These are phyloP conservation scores for Xylaria sp. DNA, from an alignment of 2,329 filamentous ascomycete genomes.

Conservation along the genomic window DNA sequence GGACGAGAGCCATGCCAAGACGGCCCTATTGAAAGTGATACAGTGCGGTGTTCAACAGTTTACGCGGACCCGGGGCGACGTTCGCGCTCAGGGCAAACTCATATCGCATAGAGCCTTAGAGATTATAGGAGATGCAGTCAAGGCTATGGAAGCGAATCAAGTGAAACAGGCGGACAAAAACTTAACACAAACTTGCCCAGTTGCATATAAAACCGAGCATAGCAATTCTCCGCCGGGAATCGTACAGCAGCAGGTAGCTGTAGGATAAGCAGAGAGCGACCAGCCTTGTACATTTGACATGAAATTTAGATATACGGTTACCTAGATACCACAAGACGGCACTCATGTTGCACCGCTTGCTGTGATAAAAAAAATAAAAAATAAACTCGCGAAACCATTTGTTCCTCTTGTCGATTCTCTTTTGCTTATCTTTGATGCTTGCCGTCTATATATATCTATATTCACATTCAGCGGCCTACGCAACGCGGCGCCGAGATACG, in stretches of 20 bases:
- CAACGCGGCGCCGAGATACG: too few relatives aligned
- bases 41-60: slow-evolving; percentile 24
- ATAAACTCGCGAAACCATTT: neutral
- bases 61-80: slow-evolving; percentile 22
- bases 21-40: slow-evolving; percentile 28
- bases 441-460: too few relatives aligned
- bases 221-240: neutral
- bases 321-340: slow-evolving; percentile 1
- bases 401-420: too few relatives aligned
- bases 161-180: neutral
- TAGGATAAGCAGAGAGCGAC: neutral
- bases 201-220: neutral
- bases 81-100: slow-evolving; percentile 21
- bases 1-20: neutral
- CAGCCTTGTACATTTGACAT: neutral
- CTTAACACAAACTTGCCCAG: neutral
- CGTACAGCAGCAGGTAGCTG: neutral
- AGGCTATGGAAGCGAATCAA: slow-evolving; percentile 19
- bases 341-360: neutral
- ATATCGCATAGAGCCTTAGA: slow-evolving; percentile 36
- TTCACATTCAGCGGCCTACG: too few relatives aligned
- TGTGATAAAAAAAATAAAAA: neutral
- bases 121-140: slow-evolving; percentile 37
- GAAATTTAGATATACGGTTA: neutral
- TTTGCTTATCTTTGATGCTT: too few relatives aligned